Percentiles rank a stretch among this genome's conserved stretches.
Conservation (phyloP, 106 monocot genomes). For the Dioscorea alata region DNA sequence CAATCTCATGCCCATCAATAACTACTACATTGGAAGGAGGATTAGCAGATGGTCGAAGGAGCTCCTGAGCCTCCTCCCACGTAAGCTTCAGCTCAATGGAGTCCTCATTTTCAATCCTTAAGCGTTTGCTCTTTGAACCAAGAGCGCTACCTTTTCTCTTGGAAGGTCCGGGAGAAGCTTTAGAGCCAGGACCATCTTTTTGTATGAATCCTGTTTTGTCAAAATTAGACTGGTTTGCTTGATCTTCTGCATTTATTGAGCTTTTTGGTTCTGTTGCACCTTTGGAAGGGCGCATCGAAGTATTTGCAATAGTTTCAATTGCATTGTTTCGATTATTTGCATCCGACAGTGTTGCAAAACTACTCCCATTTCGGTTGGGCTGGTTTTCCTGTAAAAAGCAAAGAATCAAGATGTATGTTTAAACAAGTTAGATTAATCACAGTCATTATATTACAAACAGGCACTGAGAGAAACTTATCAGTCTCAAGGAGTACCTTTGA, state of each 20-base stretch:
- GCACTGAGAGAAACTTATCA: too few species aligned
- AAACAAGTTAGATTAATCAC: too few species aligned
- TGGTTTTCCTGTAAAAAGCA: constrained; percentile 45
- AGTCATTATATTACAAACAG: too few species aligned
- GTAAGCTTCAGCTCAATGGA: constrained; percentile 85
- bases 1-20: constrained; percentile 87
- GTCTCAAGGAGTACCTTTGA: too few species aligned
- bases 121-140: constrained; percentile 72
- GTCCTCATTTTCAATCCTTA: constrained; percentile 84
- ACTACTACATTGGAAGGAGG: constrained; percentile 41
- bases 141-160: constrained; percentile 61
- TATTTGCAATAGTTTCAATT: constrained; percentile 22
- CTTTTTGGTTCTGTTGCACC: constrained; percentile 34
- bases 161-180: constrained; percentile 17
- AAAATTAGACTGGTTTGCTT: constrained; percentile 31
- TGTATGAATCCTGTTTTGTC: constrained; percentile 37
- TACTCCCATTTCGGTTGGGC: constrained; percentile 50
- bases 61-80: constrained; percentile 95
- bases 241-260: constrained; percentile 26
- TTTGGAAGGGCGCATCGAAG: constrained; percentile 32
- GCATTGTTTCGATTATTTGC: constrained; percentile 19
- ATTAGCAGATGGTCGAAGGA: constrained; percentile 71
- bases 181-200: constrained; percentile 43
- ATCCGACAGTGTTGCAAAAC: constrained; percentile 28
- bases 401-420: neutral